These are phyloP conservation scores for Termitomyces sp. DNA, from an alignment of 768 basidiomycete genomes.

Conservation along the genomic window DNA sequence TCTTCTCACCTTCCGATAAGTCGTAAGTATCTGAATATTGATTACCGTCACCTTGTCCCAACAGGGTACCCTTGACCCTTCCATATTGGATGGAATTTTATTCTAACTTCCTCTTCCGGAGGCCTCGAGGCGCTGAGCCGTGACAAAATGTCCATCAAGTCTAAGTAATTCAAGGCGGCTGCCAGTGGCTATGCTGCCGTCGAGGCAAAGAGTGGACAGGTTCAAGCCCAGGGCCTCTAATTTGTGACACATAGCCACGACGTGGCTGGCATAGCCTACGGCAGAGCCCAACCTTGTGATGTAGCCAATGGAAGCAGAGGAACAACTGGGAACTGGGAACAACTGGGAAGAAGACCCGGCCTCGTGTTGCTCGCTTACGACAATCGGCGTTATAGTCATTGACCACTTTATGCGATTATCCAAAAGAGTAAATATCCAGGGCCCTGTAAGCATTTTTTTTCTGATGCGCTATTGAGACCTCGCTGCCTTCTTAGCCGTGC, in stretches of 20 bases:
- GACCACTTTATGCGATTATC: slow-evolving; percentile 19
- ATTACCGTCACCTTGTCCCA: background rate
- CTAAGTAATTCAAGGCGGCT: background rate
- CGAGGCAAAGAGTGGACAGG: background rate
- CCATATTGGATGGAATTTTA: slow-evolving; percentile 11
- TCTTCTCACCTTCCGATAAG: slow-evolving; percentile 5
- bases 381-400: slow-evolving; percentile 18
- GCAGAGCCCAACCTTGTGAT: background rate
- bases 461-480: slow-evolving; percentile 19
- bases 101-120: background rate
- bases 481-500: slow-evolving; percentile 15
- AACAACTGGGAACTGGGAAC: background rate
- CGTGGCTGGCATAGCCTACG: background rate
- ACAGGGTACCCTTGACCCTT: slow-evolving; percentile 15
- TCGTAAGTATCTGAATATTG: background rate
- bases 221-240: background rate
- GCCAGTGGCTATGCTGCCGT: background rate
- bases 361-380: slow-evolving; percentile 20
- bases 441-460: slow-evolving; percentile 19
- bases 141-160: slow-evolving; percentile 8
- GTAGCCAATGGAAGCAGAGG: background rate
- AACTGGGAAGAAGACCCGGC: background rate
- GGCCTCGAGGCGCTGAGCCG: slow-evolving; percentile 14
- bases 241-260: background rate
- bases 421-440: slow-evolving; percentile 21